Percentiles rank a stretch among this genome's conserved stretches.
Conservation (phyloP, 2,329 filamentous ascomycete species). For the Sclerotinia trifoliorum region DNA sequence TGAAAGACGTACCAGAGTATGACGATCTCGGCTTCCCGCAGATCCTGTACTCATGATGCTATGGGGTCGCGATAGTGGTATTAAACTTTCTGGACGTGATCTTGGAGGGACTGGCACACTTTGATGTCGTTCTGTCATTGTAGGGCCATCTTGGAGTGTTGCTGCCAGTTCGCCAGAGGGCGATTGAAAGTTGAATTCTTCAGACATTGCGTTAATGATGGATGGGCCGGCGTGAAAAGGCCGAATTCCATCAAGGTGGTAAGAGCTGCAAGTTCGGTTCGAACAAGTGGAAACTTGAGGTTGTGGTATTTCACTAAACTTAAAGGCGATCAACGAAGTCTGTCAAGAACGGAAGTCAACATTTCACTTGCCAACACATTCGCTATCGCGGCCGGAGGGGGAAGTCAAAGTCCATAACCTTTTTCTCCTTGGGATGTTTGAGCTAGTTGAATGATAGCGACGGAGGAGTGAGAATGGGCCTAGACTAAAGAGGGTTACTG, state of each 20-base stretch:
- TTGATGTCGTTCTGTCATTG: constrained; percentile 25
- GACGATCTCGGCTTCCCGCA: constrained; percentile 22
- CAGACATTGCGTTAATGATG: constrained; percentile 10
- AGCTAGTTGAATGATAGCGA: constrained; percentile 10
- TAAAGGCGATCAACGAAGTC: neutral
- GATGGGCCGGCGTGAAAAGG: too few relatives aligned
- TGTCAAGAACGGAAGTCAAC: neutral
- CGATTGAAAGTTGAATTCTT: constrained; percentile 21
- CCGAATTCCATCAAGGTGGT: neutral
- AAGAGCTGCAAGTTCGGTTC: neutral
- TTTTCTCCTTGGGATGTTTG: neutral
- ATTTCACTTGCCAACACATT: constrained; percentile 21
- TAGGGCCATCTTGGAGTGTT: constrained; percentile 7
- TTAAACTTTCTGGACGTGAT: constrained; percentile 9
- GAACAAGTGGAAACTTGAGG: constrained; percentile 1
- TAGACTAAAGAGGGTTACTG: neutral
- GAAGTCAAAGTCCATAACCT: neutral
- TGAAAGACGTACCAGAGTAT: constrained; percentile 25
- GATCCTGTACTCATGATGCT: constrained; percentile 27
- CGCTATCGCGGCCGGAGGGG: neutral
- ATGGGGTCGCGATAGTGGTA: constrained; percentile 10
- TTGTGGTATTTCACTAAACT: constrained; percentile 1
- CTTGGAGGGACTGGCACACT: constrained; percentile 4
- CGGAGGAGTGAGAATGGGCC: neutral
- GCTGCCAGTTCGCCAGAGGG: constrained; percentile 1